Percentiles rank a stretch among this genome's conserved stretches.
Evolutionary conservation across 208 protist genomes (phyloP).

Genomic region (Acanthamoeba triangularis): DNA sequence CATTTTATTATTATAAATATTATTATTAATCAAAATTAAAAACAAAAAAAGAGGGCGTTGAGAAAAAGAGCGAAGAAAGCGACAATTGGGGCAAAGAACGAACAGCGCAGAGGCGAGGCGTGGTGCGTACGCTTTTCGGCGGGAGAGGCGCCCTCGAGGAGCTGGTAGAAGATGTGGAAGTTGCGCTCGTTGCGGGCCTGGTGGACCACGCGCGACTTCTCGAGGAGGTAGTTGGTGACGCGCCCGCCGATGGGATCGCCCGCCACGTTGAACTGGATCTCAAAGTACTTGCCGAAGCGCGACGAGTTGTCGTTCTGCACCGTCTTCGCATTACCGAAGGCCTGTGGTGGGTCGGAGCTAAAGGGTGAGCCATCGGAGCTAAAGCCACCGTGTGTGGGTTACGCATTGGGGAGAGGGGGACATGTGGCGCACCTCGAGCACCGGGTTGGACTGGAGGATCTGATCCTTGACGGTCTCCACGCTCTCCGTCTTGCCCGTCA

Average conservation of each 20-base stretch:
- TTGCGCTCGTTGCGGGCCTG: slow-evolving; percentile 93
- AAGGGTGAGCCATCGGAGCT: no score
- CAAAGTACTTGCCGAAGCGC: slow-evolving; percentile 91
- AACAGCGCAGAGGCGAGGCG: no score
- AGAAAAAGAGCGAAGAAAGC: not conserved
- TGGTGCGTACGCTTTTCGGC: slow-evolving; percentile 3
- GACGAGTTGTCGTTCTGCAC: slow-evolving; percentile 90
- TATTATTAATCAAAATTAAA: no score
- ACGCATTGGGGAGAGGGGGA: no score
- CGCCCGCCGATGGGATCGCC: slow-evolving; percentile 77
- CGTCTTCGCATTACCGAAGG: slow-evolving; percentile 87
- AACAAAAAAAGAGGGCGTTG: no score
- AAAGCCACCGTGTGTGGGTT: no score
- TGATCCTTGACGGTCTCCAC: slow-evolving; percentile 96
- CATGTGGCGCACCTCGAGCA: slow-evolving; percentile 74
- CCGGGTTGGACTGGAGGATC: slow-evolving; percentile 90
- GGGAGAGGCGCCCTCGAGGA: slow-evolving; percentile 40
- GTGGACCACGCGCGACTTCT: slow-evolving; percentile 80
- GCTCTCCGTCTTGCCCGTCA: slow-evolving; percentile 93
- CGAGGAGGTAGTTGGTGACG: slow-evolving; percentile 84
- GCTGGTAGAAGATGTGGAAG: slow-evolving; percentile 98
- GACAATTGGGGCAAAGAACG: not conserved
- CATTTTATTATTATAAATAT: no score
- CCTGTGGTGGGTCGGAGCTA: slow-evolving; percentile 36
- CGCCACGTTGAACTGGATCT: slow-evolving; percentile 85